A percentile compares a stretch with the other conserved stretches of the same genome.
Evolutionary conservation across 2,329 filamentous ascomycete genomes (phyloP).

Genomic region (Nothomitra cinnamomea): DNA sequence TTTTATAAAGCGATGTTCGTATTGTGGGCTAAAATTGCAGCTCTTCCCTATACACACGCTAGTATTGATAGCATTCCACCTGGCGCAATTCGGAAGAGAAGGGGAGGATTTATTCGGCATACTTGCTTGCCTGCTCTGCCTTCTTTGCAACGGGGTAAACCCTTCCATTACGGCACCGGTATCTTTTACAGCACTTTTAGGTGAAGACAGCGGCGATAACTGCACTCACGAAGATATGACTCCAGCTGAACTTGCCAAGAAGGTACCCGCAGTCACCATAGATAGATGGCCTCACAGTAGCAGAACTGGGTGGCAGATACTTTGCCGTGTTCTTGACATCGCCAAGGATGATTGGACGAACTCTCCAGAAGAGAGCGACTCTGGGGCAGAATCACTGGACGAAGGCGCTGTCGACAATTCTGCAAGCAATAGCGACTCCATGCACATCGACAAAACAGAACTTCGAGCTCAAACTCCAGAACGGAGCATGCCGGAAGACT

Average conservation of each 20-base stretch:
- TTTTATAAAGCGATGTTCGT: conserved; percentile 14
- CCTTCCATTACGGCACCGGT: conserved; percentile 12
- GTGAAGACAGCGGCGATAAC: background rate
- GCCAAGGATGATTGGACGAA: conserved; percentile 5
- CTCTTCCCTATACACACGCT: conserved; percentile 22
- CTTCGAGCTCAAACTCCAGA: too few species aligned
- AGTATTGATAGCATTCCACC: conserved; percentile 19
- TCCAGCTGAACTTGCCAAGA: conserved; percentile 11
- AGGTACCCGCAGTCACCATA: background rate
- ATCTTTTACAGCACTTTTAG: conserved; percentile 8
- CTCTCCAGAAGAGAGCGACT: too few species aligned
- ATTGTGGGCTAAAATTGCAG: conserved; percentile 19
- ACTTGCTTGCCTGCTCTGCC: conserved; percentile 20
- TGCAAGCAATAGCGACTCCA: too few species aligned
- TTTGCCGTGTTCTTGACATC: conserved; percentile 12
- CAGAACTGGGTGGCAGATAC: conserved; percentile 14
- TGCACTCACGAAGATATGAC: conserved; percentile 16
- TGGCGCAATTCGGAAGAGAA: conserved; percentile 17
- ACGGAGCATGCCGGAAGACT: too few species aligned
- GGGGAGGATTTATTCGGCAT: conserved; percentile 25
- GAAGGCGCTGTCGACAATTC: too few species aligned
- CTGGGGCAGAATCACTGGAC: too few species aligned
- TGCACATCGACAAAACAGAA: too few species aligned
- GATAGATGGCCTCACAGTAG: conserved; percentile 8
- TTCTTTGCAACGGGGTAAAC: conserved; percentile 18